phyloP scores from a whole-genome alignment of 2,329 filamentous ascomycete genomes.

The Arthrobotrys iridis region DNA sequence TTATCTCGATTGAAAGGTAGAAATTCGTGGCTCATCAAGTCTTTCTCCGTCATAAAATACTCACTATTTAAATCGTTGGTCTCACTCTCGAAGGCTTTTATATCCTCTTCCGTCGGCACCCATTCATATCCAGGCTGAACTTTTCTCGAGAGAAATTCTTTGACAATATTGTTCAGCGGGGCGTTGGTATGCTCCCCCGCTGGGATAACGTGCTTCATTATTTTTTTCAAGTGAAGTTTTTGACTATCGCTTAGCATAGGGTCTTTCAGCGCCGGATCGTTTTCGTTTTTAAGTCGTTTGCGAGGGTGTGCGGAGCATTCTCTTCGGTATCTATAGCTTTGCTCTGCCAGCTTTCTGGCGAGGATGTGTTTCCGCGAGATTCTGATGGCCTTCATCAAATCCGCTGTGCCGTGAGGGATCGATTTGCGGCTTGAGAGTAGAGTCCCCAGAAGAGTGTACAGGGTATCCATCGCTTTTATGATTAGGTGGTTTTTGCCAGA shows the following conservation, averaged over 20 bases:
- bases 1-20: too few species aligned
- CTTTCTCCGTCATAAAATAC: slow-evolving; percentile 4
- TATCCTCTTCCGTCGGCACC: slow-evolving; percentile 14
- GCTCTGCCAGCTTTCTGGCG: slow-evolving; percentile 17
- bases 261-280: not conserved
- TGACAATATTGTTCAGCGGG: not conserved
- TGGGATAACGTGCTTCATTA: not conserved
- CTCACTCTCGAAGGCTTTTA: not conserved
- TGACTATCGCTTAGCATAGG: not conserved
- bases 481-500: slow-evolving; percentile 30
- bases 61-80: not conserved
- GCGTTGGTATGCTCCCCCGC: not conserved
- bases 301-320: not conserved
- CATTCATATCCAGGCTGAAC: not conserved
- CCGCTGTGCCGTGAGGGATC: slow-evolving; percentile 8
- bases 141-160: not conserved
- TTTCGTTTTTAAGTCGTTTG: not conserved
- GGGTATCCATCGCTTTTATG: slow-evolving; percentile 26
- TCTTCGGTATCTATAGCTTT: not conserved
- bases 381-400: slow-evolving; percentile 18
- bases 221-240: not conserved
- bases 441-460: slow-evolving; percentile 17
- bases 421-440: not conserved
- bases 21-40: not conserved
- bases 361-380: slow-evolving; percentile 6